A percentile compares a stretch with the other conserved stretches of the same genome.
phyloP scores from a whole-genome alignment of 2,329 filamentous ascomycete genomes.

The Cordyceps pruinosa region DNA sequence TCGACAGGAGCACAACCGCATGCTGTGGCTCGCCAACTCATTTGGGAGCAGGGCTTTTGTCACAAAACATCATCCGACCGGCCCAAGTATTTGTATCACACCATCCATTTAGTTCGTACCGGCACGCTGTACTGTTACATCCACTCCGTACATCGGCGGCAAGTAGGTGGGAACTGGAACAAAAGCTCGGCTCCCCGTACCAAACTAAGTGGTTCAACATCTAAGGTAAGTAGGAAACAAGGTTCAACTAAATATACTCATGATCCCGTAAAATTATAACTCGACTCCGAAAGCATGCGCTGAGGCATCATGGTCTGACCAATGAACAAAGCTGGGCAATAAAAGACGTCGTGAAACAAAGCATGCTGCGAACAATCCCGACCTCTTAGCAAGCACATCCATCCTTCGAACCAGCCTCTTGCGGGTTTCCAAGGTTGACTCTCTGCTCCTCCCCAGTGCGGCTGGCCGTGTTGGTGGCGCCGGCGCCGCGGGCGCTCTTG shows the following conservation, averaged over 20 bases:
- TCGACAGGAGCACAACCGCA: not conserved
- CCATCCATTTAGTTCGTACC: not conserved
- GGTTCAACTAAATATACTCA: conserved; percentile 10
- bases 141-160: not conserved
- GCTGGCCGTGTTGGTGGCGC: conserved; percentile 53
- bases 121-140: not conserved
- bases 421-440: conserved; percentile 73
- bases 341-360: conserved; percentile 9
- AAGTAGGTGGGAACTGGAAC: not conserved
- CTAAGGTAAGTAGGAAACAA: conserved; percentile 7
- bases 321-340: conserved; percentile 9
- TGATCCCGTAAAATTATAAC: conserved; percentile 11
- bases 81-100: not conserved
- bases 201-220: conserved; percentile 8
- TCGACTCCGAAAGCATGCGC: conserved; percentile 9
- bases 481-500: conserved; percentile 74
- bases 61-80: not conserved
- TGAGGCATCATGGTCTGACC: conserved; percentile 7
- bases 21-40: not conserved
- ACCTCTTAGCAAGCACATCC: conserved; percentile 71
- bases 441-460: conserved; percentile 61
- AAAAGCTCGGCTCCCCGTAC: not conserved
- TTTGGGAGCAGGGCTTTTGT: not conserved
- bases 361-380: conserved; percentile 3
- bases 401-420: conserved; percentile 74